These are phyloP conservation scores for Aotearoamyces nothofagi DNA, from an alignment of 2,329 filamentous ascomycete species.

Conservation along the genomic window DNA sequence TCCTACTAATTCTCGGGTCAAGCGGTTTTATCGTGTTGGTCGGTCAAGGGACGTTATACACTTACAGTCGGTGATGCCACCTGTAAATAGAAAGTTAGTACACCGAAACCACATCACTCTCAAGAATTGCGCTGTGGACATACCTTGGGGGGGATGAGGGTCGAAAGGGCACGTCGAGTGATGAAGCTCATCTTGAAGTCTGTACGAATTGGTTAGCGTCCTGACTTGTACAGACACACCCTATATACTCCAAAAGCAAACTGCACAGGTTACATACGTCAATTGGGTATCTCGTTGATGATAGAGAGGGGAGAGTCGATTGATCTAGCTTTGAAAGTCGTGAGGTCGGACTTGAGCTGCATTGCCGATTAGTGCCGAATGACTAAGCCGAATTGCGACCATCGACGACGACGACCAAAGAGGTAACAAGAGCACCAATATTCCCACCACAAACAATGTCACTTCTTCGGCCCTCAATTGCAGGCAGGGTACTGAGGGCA, in stretches of 20 bases:
- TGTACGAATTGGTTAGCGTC: slow-evolving; percentile 17
- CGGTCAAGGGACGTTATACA: slow-evolving; percentile 3
- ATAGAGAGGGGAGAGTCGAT: slow-evolving; percentile 8
- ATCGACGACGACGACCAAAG: slow-evolving; percentile 4
- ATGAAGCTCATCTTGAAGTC: slow-evolving; percentile 77
- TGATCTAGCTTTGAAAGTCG: slow-evolving; percentile 6
- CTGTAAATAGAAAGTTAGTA: slow-evolving; percentile 11
- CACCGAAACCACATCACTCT: background rate
- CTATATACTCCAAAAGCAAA: background rate
- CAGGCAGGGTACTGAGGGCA: slow-evolving; percentile 35
- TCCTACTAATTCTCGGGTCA: too few relatives aligned
- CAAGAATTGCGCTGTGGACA: slow-evolving; percentile 15
- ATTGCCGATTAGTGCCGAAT: slow-evolving; percentile 5
- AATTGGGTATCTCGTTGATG: slow-evolving; percentile 15
- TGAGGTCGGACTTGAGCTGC: slow-evolving; percentile 5
- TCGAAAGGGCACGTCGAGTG: slow-evolving; percentile 81
- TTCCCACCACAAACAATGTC: slow-evolving; percentile 35
- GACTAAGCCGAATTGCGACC: slow-evolving; percentile 7
- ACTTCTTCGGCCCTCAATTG: slow-evolving; percentile 42
- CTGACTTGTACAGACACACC: slow-evolving; percentile 9
- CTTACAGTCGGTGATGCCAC: slow-evolving; percentile 22
- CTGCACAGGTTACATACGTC: slow-evolving; percentile 12
- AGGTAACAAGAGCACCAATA: slow-evolving; percentile 1
- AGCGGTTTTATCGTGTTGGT: too few relatives aligned
- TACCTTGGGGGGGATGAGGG: slow-evolving; percentile 98